phyloP scores from a whole-genome alignment of 768 basidiomycete genomes.

The Hirschioporus abietinus region DNA sequence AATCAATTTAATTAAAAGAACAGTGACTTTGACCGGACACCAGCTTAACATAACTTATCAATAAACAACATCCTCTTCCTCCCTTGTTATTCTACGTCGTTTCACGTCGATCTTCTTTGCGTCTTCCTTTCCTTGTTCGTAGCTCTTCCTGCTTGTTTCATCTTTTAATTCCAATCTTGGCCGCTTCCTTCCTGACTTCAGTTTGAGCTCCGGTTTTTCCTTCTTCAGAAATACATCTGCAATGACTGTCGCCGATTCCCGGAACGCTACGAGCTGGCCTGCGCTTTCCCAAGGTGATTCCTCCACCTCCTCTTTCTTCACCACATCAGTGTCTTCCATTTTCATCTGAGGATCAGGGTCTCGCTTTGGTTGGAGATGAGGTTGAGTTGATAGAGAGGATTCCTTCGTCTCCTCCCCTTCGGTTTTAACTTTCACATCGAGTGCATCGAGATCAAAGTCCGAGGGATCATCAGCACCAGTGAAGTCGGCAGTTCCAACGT shows the following conservation, averaged over 20 bases:
- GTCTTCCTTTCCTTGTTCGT: conserved; percentile 28
- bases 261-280: conserved; percentile 23
- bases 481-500: not conserved
- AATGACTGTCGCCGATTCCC: conserved; percentile 19
- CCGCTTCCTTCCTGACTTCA: conserved; percentile 13
- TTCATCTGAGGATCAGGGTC: conserved; percentile 1
- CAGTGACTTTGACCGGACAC: too few relatives aligned
- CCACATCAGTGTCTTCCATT: not conserved
- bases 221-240: conserved; percentile 24
- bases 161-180: conserved; percentile 17
- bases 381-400: not conserved
- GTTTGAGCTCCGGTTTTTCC: conserved; percentile 15
- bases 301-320: conserved; percentile 13
- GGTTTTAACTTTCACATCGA: not conserved
- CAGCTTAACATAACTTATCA: not conserved
- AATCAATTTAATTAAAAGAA: too few relatives aligned
- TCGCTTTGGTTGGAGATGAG: not conserved
- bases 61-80: conserved; percentile 12
- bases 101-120: conserved; percentile 24
- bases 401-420: not conserved
- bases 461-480: not conserved
- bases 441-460: not conserved
- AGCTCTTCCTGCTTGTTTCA: conserved; percentile 16
- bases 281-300: conserved; percentile 18
- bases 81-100: conserved; percentile 18